Percentiles rank a stretch among this genome's conserved stretches.
phyloP scores from a whole-genome alignment of 2,329 filamentous ascomycete species.

The Elsinoe ampelina region DNA sequence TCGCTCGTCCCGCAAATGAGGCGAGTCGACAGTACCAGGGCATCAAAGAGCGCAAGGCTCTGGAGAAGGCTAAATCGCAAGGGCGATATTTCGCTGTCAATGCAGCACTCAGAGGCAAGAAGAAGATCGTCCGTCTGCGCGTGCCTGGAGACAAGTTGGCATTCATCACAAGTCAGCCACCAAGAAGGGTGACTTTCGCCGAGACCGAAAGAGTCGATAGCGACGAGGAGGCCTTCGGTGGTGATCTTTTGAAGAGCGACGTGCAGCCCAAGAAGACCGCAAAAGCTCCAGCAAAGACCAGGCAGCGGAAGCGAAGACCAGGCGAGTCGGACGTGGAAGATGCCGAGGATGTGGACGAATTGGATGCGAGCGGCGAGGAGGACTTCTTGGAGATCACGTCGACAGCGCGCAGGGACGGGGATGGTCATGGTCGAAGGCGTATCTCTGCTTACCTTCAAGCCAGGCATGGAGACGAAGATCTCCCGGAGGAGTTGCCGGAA shows the following conservation, averaged over 20 bases:
- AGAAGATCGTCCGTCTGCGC: slow-evolving; percentile 34
- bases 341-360: slow-evolving; percentile 17
- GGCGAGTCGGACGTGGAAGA: slow-evolving; percentile 22
- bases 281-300: not conserved
- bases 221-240: slow-evolving; percentile 20
- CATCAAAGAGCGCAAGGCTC: slow-evolving; percentile 34
- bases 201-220: slow-evolving; percentile 15
- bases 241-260: slow-evolving; percentile 30
- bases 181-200: slow-evolving; percentile 18
- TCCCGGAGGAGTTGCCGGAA: slow-evolving; percentile 35
- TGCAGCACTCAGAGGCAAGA: slow-evolving; percentile 37
- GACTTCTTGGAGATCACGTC: slow-evolving; percentile 20
- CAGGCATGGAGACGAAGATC: slow-evolving; percentile 32
- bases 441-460: slow-evolving; percentile 35
- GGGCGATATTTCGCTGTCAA: slow-evolving; percentile 39
- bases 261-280: slow-evolving; percentile 14
- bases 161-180: slow-evolving; percentile 26
- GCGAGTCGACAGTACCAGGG: slow-evolving; percentile 40
- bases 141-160: slow-evolving; percentile 31
- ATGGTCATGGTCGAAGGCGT: slow-evolving; percentile 20
- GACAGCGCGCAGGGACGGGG: not conserved
- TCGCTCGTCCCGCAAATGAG: slow-evolving; percentile 31
- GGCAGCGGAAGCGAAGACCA: not conserved
- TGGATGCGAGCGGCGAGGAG: slow-evolving; percentile 26
- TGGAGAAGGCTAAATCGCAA: slow-evolving; percentile 33